A percentile compares a stretch with the other conserved stretches of the same genome.
These are phyloP conservation scores for Pleurotus ostreatus DNA, from an alignment of 768 basidiomycete genomes.

Conservation along the genomic window DNA sequence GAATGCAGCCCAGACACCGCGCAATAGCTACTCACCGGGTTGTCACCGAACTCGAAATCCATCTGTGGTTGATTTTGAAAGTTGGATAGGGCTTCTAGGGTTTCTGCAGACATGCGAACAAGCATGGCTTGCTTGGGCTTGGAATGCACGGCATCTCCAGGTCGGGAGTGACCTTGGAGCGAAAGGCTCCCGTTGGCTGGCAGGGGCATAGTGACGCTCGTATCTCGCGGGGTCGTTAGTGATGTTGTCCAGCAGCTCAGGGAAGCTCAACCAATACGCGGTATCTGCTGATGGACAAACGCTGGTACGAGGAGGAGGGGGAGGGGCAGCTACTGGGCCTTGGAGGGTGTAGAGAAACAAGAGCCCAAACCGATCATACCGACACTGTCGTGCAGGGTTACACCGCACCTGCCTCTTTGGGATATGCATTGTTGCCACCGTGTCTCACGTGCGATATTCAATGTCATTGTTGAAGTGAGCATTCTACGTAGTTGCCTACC, in stretches of 20 bases:
- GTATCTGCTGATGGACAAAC: not conserved
- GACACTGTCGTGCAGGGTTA: not conserved
- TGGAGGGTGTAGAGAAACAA: not conserved
- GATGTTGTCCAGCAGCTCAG: not conserved
- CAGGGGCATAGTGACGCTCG: constrained; percentile 53
- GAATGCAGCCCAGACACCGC: not conserved
- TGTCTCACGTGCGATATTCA: too few species aligned
- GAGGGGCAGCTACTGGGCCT: not conserved
- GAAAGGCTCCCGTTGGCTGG: constrained; percentile 50
- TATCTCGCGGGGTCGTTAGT: not conserved
- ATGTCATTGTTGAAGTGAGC: too few species aligned
- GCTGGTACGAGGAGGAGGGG: not conserved
- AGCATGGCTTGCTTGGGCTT: constrained; percentile 73
- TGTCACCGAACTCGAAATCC: constrained; percentile 59
- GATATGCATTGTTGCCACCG: too few species aligned
- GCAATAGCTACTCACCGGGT: constrained; percentile 41
- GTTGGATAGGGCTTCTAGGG: constrained; percentile 61
- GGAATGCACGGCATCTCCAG: constrained; percentile 51
- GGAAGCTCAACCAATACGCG: not conserved
- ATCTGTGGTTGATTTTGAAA: constrained; percentile 40
- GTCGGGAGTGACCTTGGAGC: constrained; percentile 53
- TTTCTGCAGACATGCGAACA: constrained; percentile 69
- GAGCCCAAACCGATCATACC: constrained; percentile 8
- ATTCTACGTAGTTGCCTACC: too few species aligned
- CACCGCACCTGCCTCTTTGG: too few species aligned